A percentile compares a stretch with the other conserved stretches of the same genome.
Evolutionary conservation across 345 rosid genomes (phyloP).

Genomic region (Carallia pectinifolia): DNA sequence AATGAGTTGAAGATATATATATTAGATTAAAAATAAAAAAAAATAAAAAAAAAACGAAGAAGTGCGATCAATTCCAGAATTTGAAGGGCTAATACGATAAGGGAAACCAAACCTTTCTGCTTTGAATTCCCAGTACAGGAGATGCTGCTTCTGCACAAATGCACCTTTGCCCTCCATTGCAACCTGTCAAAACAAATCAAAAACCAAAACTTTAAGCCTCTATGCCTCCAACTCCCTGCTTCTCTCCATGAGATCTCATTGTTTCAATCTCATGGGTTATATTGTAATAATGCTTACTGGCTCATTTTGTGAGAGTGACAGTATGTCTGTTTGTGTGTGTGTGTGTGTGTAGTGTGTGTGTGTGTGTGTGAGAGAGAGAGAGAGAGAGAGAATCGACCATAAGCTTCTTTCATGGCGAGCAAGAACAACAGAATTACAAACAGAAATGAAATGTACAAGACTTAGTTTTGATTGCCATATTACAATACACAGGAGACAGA

Average conservation of each 20-base stretch:
- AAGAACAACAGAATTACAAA: slow-evolving; percentile 32
- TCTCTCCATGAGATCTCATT: too few species aligned
- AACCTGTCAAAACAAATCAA: slow-evolving; percentile 5
- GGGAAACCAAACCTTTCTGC: slow-evolving; percentile 17
- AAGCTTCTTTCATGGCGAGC: slow-evolving; percentile 32
- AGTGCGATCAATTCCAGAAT: not conserved
- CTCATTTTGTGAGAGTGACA: too few species aligned
- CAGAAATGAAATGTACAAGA: slow-evolving; percentile 11
- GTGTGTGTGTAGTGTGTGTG: not conserved
- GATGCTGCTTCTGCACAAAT: not conserved
- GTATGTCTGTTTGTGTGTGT: too few species aligned
- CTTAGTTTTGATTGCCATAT: slow-evolving; percentile 21
- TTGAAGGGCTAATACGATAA: not conserved
- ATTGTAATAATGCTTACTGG: too few species aligned
- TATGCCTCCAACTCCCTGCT: too few species aligned
- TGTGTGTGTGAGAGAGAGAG: not conserved
- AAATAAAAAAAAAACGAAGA: not conserved
- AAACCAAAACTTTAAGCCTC: not conserved
- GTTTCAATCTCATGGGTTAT: too few species aligned
- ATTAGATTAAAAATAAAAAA: not conserved
- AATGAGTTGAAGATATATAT: too few species aligned
- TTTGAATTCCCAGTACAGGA: not conserved
- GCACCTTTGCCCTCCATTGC: slow-evolving; percentile 7
- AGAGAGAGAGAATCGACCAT: slow-evolving; percentile 25
- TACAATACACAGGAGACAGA: not conserved